Percentiles rank a stretch among this genome's conserved stretches.
Evolutionary conservation across 169 alveolate genomes (phyloP).

Genomic region (Babesia gibsoni): DNA sequence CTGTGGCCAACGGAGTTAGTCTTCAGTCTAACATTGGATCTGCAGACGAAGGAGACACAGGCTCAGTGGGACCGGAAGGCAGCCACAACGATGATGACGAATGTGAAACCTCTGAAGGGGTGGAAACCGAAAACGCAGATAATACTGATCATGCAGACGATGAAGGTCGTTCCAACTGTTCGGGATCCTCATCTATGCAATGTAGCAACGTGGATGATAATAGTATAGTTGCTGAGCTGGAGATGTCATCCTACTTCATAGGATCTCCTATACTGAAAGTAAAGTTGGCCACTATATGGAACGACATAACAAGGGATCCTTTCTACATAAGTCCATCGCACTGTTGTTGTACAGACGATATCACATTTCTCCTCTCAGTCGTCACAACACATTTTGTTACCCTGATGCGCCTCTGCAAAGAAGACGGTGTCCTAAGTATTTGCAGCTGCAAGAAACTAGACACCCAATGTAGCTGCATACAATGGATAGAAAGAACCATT

Average conservation of each 20-base stretch:
- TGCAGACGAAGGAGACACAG: too few species aligned
- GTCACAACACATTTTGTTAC: background rate
- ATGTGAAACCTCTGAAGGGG: too few species aligned
- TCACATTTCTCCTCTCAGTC: conserved; percentile 11
- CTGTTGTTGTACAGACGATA: conserved; percentile 29
- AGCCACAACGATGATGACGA: too few species aligned
- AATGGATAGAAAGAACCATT: conserved; percentile 19
- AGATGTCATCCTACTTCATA: background rate
- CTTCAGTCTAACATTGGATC: too few species aligned
- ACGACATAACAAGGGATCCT: conserved; percentile 11
- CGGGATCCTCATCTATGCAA: too few species aligned
- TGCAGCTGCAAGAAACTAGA: background rate
- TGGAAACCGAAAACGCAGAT: too few species aligned
- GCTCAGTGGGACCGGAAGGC: too few species aligned
- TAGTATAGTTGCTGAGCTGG: too few species aligned
- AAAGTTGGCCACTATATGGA: conserved; percentile 15
- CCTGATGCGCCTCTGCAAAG: background rate
- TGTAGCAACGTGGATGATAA: too few species aligned
- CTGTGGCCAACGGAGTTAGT: too few species aligned
- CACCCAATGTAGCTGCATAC: background rate
- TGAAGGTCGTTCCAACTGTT: too few species aligned
- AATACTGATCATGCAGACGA: too few species aligned
- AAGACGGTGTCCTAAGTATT: background rate
- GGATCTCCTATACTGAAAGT: background rate
- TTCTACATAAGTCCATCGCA: background rate